Evolutionary conservation across 2,329 filamentous ascomycete genomes (phyloP).

Genomic region (Alternaria sp.): DNA sequence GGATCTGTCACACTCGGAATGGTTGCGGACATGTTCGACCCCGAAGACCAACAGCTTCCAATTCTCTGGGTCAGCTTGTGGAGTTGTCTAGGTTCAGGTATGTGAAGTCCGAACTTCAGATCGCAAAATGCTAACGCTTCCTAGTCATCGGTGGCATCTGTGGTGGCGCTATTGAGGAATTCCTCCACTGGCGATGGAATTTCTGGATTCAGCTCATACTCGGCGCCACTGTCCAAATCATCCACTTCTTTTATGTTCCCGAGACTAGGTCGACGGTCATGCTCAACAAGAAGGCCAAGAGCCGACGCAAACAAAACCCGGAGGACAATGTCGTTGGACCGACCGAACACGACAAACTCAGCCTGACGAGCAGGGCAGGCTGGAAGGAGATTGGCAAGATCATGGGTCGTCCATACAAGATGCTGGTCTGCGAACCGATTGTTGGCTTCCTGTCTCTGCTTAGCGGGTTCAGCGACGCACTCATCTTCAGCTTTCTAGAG

Average conservation of each 20-base stretch:
- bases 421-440: slow-evolving; percentile 78
- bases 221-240: slow-evolving; percentile 70
- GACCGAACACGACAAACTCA: slow-evolving; percentile 62
- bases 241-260: slow-evolving; percentile 74
- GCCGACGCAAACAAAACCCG: slow-evolving; percentile 65
- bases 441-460: slow-evolving; percentile 75
- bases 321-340: slow-evolving; percentile 69
- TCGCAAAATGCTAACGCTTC: slow-evolving; percentile 52
- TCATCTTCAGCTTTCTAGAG: slow-evolving; percentile 82
- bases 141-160: slow-evolving; percentile 81
- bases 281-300: slow-evolving; percentile 79
- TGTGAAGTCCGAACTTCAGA: slow-evolving; percentile 19
- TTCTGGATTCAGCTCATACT: slow-evolving; percentile 89
- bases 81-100: slow-evolving; percentile 71
- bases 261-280: slow-evolving; percentile 79
- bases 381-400: slow-evolving; percentile 46
- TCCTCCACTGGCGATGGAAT: slow-evolving; percentile 74
- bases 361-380: slow-evolving; percentile 39
- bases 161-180: slow-evolving; percentile 74
- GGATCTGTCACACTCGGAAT: slow-evolving; percentile 71
- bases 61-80: slow-evolving; percentile 65
- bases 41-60: slow-evolving; percentile 71
- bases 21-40: slow-evolving; percentile 68
- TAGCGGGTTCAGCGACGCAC: slow-evolving; percentile 75
- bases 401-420: slow-evolving; percentile 73